These are phyloP conservation scores for Earliella scabrosa DNA, from an alignment of 1,284 basidiomycete genomes.

Conservation along the genomic window DNA sequence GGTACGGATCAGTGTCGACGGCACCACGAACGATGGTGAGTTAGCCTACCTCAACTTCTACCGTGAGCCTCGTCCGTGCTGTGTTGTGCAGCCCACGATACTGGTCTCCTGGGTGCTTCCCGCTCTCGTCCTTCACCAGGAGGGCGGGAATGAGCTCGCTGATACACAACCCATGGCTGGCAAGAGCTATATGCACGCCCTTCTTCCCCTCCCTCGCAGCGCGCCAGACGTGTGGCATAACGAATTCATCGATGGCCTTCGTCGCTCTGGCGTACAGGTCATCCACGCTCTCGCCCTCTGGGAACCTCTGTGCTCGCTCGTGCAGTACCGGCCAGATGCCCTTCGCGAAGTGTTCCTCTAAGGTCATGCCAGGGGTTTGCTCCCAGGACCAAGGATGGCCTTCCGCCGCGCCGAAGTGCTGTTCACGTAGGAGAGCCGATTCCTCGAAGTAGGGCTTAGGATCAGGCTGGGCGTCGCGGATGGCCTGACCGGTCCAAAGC, in stretches of 20 bases:
- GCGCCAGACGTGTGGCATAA: slow-evolving; percentile 61
- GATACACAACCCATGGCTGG: slow-evolving; percentile 84
- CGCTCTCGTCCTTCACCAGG: slow-evolving; percentile 44
- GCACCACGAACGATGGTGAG: too few relatives aligned
- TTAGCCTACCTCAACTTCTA: slow-evolving; percentile 55
- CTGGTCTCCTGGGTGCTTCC: slow-evolving; percentile 35
- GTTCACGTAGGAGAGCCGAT: slow-evolving; percentile 62
- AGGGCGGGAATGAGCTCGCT: slow-evolving; percentile 63
- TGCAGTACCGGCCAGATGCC: slow-evolving; percentile 56
- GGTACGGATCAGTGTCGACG: neutral
- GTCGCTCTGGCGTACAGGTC: slow-evolving; percentile 70
- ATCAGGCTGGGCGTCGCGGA: slow-evolving; percentile 54
- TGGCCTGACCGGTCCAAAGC: slow-evolving; percentile 66
- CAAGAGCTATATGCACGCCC: slow-evolving; percentile 66
- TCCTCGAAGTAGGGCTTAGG: slow-evolving; percentile 60
- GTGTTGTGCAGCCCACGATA: slow-evolving; percentile 70
- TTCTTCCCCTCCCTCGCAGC: slow-evolving; percentile 42
- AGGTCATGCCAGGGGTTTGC: slow-evolving; percentile 39
- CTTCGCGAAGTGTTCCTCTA: slow-evolving; percentile 54
- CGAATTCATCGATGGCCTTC: slow-evolving; percentile 57
- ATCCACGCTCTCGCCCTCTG: slow-evolving; percentile 73
- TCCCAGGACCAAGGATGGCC: slow-evolving; percentile 55
- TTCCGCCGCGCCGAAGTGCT: slow-evolving; percentile 77
- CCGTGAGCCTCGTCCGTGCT: slow-evolving; percentile 65
- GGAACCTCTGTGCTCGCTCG: slow-evolving; percentile 61